Evolutionary conservation across 2,329 filamentous ascomycete genomes (phyloP).

Genomic region (Ascochyta pisi): DNA sequence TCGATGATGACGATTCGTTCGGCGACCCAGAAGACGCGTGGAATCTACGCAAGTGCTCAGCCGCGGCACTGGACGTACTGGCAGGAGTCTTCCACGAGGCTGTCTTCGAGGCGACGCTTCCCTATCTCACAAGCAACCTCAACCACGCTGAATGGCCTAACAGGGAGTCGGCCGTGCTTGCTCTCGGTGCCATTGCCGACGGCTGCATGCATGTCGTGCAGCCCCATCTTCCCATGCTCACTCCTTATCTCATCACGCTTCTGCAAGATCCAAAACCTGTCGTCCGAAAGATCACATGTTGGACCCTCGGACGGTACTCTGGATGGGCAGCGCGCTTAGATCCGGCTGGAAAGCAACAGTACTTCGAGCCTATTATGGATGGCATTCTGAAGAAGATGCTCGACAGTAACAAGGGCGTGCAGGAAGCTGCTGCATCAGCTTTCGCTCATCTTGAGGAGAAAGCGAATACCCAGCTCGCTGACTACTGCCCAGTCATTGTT

Average conservation of each 20-base stretch:
- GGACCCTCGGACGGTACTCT: constrained; percentile 94
- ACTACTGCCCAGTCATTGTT: constrained; percentile 89
- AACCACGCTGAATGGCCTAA: constrained; percentile 89
- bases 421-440: constrained; percentile 93
- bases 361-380: constrained; percentile 96
- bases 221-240: constrained; percentile 87
- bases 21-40: constrained; percentile 87
- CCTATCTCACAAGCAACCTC: constrained; percentile 89
- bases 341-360: constrained; percentile 73
- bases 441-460: constrained; percentile 97
- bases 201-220: constrained; percentile 90
- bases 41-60: constrained; percentile 97
- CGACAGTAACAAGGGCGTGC: constrained; percentile 96
- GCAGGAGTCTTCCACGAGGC: constrained; percentile 86
- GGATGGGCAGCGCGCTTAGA: constrained; percentile 84
- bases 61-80: constrained; percentile 92
- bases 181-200: constrained; percentile 91
- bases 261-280: constrained; percentile 86
- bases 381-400: constrained; percentile 94
- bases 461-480: constrained; percentile 78
- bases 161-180: constrained; percentile 91
- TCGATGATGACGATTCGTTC: constrained; percentile 73
- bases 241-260: constrained; percentile 87
- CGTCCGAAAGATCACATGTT: constrained; percentile 95
- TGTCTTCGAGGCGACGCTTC: constrained; percentile 90